phyloP scores from a whole-genome alignment of 1,284 basidiomycete genomes.

The Thecaphora frezii region DNA sequence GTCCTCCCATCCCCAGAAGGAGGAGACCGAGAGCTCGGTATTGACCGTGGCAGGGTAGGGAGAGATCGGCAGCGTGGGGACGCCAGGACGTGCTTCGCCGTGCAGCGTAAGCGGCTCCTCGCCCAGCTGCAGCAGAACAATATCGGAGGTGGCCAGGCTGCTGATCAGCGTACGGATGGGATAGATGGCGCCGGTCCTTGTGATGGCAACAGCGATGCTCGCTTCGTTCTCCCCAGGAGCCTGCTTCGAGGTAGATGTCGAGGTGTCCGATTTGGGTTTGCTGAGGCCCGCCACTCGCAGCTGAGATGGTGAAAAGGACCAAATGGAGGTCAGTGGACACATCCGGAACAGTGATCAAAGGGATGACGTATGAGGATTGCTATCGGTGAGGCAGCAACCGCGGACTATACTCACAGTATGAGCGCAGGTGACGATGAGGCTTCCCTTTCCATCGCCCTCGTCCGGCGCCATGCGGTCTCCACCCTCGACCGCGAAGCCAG shows the following conservation, averaged over 20 bases:
- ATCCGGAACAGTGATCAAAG: too few relatives aligned
- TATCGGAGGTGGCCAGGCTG: constrained; percentile 67
- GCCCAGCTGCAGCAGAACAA: constrained; percentile 60
- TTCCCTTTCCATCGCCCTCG: constrained; percentile 56
- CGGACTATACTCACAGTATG: constrained; percentile 65
- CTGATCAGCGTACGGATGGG: constrained; percentile 66
- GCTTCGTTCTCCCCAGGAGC: not conserved
- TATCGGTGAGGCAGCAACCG: not conserved
- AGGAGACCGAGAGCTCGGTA: constrained; percentile 66
- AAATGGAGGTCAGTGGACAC: too few relatives aligned
- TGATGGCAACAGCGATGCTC: constrained; percentile 58
- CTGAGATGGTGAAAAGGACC: not conserved
- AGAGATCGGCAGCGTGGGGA: constrained; percentile 67
- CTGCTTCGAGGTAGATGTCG: too few relatives aligned
- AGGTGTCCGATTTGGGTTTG: not conserved
- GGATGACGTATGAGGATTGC: too few relatives aligned
- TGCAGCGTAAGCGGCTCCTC: constrained; percentile 31
- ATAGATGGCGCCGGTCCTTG: constrained; percentile 59
- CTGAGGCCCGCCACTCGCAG: not conserved
- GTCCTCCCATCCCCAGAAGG: constrained; percentile 63
- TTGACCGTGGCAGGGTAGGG: constrained; percentile 68
- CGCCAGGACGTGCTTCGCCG: constrained; percentile 7
- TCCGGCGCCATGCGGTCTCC: constrained; percentile 35
- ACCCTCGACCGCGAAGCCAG: constrained; percentile 66
- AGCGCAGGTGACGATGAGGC: constrained; percentile 67